Evolutionary conservation across 2,329 filamentous ascomycete genomes (phyloP).

Genomic region (Sarocladiaceae sp.): DNA sequence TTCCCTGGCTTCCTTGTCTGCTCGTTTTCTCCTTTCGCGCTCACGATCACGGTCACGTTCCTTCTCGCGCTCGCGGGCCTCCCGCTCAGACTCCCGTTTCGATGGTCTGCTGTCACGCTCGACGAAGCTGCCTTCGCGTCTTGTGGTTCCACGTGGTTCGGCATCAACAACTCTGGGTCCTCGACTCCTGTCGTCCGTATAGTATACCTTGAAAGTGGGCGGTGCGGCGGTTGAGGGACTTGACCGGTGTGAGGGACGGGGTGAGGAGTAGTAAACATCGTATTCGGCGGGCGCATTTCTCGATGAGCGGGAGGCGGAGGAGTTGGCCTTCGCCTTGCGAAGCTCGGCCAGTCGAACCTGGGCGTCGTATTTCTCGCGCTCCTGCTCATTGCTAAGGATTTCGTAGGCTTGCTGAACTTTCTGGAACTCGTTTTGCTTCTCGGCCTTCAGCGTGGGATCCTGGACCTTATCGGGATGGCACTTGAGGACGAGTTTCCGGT

Average conservation of each 20-base stretch:
- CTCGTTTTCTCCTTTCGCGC: constrained; percentile 17
- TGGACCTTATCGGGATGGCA: constrained; percentile 91
- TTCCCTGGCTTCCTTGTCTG: constrained; percentile 19
- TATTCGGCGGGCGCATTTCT: constrained; percentile 22
- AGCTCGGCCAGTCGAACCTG: constrained; percentile 57
- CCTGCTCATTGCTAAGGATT: constrained; percentile 70
- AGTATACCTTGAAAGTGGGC: constrained; percentile 29
- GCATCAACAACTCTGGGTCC: constrained; percentile 38
- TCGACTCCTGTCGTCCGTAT: constrained; percentile 22
- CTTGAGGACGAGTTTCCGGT: constrained; percentile 81
- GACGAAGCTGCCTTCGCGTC: constrained; percentile 38
- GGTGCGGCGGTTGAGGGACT: constrained; percentile 22
- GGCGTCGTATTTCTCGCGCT: constrained; percentile 66
- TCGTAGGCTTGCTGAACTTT: constrained; percentile 91
- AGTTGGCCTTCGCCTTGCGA: constrained; percentile 43
- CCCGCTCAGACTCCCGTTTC: constrained; percentile 36
- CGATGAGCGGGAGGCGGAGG: constrained; percentile 33
- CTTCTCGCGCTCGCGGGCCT: constrained; percentile 27
- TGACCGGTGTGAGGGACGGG: constrained; percentile 18
- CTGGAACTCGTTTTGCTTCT: constrained; percentile 84
- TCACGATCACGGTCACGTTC: constrained; percentile 26
- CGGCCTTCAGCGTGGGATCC: constrained; percentile 65
- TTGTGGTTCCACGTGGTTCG: constrained; percentile 19
- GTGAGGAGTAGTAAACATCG: constrained; percentile 30
- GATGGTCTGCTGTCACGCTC: constrained; percentile 31